A percentile compares a stretch with the other conserved stretches of the same genome.
These are phyloP conservation scores for Yamadazyma siamensis DNA, from an alignment of 1,139 yeast species.

Conservation along the genomic window DNA sequence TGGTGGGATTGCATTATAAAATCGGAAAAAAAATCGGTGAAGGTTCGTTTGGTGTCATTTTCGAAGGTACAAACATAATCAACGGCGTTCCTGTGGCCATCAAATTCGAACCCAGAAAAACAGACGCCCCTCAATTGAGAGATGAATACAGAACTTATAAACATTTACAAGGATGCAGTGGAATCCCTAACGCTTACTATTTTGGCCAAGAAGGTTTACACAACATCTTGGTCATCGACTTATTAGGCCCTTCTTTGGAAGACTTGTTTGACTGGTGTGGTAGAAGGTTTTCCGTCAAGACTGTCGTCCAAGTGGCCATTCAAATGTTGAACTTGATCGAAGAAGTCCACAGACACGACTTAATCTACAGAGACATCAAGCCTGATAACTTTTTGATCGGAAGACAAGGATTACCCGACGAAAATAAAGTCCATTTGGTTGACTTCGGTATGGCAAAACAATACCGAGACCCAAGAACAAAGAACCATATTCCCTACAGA, in stretches of 20 bases:
- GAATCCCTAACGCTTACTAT: slow-evolving; percentile 93
- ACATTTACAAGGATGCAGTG: slow-evolving; percentile 72
- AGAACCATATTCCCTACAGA: slow-evolving; percentile 93
- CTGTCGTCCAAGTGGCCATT: slow-evolving; percentile 85
- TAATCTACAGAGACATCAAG: slow-evolving; percentile 91
- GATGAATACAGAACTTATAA: slow-evolving; percentile 95
- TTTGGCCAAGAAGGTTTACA: slow-evolving; percentile 98
- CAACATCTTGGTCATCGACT: slow-evolving; percentile 87
- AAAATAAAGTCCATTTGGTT: slow-evolving; percentile 59
- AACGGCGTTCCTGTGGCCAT: slow-evolving; percentile 77
- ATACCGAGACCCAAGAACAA: slow-evolving; percentile 91
- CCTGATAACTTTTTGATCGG: slow-evolving; percentile 94
- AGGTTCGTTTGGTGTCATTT: slow-evolving; percentile 80
- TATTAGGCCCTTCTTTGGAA: slow-evolving; percentile 92
- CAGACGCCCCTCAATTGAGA: slow-evolving; percentile 96
- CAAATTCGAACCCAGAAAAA: slow-evolving; percentile 81
- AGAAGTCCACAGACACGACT: slow-evolving; percentile 83
- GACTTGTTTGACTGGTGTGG: slow-evolving; percentile 99
- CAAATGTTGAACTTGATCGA: slow-evolving; percentile 90
- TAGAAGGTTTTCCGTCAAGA: slow-evolving; percentile 78
- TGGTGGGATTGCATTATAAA: slow-evolving; percentile 76
- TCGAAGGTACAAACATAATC: slow-evolving; percentile 74
- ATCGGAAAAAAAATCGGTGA: slow-evolving; percentile 80
- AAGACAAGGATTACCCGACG: slow-evolving; percentile 51
- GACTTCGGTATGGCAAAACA: slow-evolving; percentile 98